Conservation (phyloP, 2,329 filamentous ascomycete genomes). For the Cladosporium sp. region DNA sequence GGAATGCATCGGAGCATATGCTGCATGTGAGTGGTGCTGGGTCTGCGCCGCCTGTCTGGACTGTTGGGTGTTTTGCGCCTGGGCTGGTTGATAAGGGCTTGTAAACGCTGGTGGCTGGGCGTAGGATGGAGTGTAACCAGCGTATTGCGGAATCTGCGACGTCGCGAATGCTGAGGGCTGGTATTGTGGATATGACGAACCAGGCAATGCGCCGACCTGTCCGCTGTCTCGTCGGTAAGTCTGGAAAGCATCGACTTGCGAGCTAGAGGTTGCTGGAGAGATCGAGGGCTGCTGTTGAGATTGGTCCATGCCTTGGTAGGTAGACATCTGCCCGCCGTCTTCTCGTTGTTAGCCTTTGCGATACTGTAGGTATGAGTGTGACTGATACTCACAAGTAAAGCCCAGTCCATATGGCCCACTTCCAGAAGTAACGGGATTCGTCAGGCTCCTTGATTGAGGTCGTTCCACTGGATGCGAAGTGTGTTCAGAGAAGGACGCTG, state of each 20-base stretch:
- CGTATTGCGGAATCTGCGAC: constrained; percentile 25
- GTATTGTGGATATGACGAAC: constrained; percentile 25
- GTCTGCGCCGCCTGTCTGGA: neutral
- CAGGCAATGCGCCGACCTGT: constrained; percentile 21
- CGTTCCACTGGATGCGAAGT: constrained; percentile 18
- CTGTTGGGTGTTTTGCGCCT: constrained; percentile 1
- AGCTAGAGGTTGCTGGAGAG: neutral
- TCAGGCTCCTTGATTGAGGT: constrained; percentile 19
- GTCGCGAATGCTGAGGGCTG: constrained; percentile 20
- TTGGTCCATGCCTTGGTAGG: constrained; percentile 16
- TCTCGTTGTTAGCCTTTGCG: constrained; percentile 8
- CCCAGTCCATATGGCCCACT: constrained; percentile 28
- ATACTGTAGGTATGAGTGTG: neutral
- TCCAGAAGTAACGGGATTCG: constrained; percentile 16
- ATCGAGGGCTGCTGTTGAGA: constrained; percentile 7
- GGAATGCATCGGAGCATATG: constrained; percentile 10
- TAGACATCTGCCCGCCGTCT: constrained; percentile 20
- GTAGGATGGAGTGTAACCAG: constrained; percentile 19
- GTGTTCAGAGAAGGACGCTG: constrained; percentile 26
- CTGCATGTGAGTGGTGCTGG: constrained; percentile 7
- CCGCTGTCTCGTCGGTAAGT: constrained; percentile 20
- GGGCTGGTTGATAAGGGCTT: constrained; percentile 15
- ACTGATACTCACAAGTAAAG: constrained; percentile 31
- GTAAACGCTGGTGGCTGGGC: constrained; percentile 15
- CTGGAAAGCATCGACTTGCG: constrained; percentile 15